Evolutionary conservation across 2,329 filamentous ascomycete species (phyloP), one percentile per base, ranked within the genome.

Genomic region (Aspergillus luchuensis): DNA sequence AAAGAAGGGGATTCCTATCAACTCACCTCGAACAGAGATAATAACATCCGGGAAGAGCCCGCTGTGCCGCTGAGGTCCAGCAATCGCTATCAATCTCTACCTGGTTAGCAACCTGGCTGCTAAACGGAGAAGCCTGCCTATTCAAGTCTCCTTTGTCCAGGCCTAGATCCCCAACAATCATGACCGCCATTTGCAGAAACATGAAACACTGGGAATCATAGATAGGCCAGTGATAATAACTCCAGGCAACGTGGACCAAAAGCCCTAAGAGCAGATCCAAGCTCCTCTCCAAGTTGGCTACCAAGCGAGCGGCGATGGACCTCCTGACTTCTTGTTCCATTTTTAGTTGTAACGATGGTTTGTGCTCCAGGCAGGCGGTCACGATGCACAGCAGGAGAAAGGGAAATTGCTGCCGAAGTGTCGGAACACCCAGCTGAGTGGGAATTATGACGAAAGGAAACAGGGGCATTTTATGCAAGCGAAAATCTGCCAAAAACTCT

Each of bases 201-300:
- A 63, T 50, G 25, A 52, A 54, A 39, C 54, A 47, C n/a, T 52
- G 56, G 19, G 60, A 49, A 30, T 56, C 38, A 17, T 38, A 51
- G 3, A 50, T 58, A 28, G 39, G 23, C 50, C 51, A 63, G 21
- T 58, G 58, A 13, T 63, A 58, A 10, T 58, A 58, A 15, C 55
- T 47, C 58, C 61, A 63, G 2, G 58, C 58, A 11, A 41, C 45
- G 28, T 63, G 59, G 4, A 63, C 56, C n/a, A 61, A 51, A 8
- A 63, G 54, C 1, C 58, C 61, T n/a, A 39, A 33, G 8, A 62
- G 30, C 7, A 61, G 23, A 15, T 62, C 60, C 57, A 59, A 59
- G 28, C 48, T 62, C 17, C 60, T 47, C 30, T 62, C 60, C 10
- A 28, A 7, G 5, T 45, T 41, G 17, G 54, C 50, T 13, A 62